Evolutionary conservation across 441 rosid genomes (phyloP), one percentile per base, ranked within the genome.

Genomic region (Corymbia calophylla): DNA sequence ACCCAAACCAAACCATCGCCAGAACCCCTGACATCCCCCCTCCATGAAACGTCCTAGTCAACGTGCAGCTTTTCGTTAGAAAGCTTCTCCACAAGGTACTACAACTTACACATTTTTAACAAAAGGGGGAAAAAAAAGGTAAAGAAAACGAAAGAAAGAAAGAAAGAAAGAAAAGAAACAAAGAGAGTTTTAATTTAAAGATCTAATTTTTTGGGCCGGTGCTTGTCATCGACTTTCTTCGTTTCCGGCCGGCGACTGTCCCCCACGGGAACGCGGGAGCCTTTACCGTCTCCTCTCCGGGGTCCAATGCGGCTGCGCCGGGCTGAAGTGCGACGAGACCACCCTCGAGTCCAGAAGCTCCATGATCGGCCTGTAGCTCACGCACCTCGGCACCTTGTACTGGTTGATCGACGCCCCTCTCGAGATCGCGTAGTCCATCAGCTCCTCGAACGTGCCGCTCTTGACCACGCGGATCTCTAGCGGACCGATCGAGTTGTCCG

Each of bases 391-490:
- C 68, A 95, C 99, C 92, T 97, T 97, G 88, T 97, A 97, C 92
- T 96, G 99, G 90, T 97, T 97, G 51, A 97, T 97, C 9, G 99
- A 97, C 3, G 99, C 99, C 8, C 99, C 99, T 88, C 97, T 94
- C 14, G 99, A 97, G 73, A 97, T 96, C 2, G 99, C 98, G 56
- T 97, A 97, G 90, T 97, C 99, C 99, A 97, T 97, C 54, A 97
- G 77, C 92, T 97, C 99, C 90, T 97, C 99, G 90, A 97, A 97
- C 60, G 99, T 97, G n/a, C 99, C 99, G 39, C 64, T 94, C 89
- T 88, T 94, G 3, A 97, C 99, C 88, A 97, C 97, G 1, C 99
- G 94, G 51, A 97, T 95, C 92, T 96, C 99, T 8, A 97, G 91
- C 4, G 98, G 94, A 19, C 99, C 99, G n/a, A 97, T 95, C 13